phyloP scores from a whole-genome alignment of 495 filamentous ascomycete species.

The Parathielavia hyrcaniae region DNA sequence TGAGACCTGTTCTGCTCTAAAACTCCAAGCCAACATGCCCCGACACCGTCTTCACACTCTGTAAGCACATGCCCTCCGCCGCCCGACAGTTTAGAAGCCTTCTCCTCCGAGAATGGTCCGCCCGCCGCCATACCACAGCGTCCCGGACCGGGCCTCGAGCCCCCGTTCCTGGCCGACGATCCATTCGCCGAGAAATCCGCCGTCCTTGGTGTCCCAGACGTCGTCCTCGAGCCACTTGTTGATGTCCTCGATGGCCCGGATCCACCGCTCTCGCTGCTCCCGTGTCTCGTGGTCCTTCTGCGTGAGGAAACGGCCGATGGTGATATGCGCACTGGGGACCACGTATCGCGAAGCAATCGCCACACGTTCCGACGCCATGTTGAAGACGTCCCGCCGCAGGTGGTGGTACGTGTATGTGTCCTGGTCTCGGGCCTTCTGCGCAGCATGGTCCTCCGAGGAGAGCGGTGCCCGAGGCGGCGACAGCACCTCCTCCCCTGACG shows the following conservation, averaged over 20 bases:
- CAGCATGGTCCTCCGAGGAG: slow-evolving; percentile 6
- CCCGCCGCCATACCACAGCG: slow-evolving; percentile 80
- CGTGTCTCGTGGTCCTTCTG: slow-evolving; percentile 42
- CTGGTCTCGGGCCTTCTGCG: slow-evolving; percentile 38
- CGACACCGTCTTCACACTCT: background rate
- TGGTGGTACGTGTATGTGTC: slow-evolving; percentile 77
- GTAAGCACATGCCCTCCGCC: background rate
- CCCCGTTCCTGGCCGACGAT: slow-evolving; percentile 71
- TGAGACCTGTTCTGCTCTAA: background rate
- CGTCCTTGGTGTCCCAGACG: slow-evolving; percentile 55
- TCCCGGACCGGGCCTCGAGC: slow-evolving; percentile 61
- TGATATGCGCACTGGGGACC: slow-evolving; percentile 82
- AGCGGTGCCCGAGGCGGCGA: slow-evolving; percentile 36
- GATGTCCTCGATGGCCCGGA: slow-evolving; percentile 64
- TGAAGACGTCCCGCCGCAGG: slow-evolving; percentile 71
- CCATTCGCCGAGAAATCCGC: slow-evolving; percentile 52
- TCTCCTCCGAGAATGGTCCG: slow-evolving; percentile 56
- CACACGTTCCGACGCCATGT: slow-evolving; percentile 48
- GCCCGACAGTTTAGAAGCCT: slow-evolving; percentile 46
- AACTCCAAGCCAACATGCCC: no score
- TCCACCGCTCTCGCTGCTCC: slow-evolving; percentile 51
- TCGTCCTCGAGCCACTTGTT: slow-evolving; percentile 62
- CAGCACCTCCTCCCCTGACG: slow-evolving; percentile 48
- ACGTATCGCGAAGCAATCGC: slow-evolving; percentile 67
- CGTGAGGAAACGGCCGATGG: slow-evolving; percentile 70